These are phyloP conservation scores for Cornus kousa DNA, from an alignment of 148 eudicot genomes.

Conservation along the genomic window DNA sequence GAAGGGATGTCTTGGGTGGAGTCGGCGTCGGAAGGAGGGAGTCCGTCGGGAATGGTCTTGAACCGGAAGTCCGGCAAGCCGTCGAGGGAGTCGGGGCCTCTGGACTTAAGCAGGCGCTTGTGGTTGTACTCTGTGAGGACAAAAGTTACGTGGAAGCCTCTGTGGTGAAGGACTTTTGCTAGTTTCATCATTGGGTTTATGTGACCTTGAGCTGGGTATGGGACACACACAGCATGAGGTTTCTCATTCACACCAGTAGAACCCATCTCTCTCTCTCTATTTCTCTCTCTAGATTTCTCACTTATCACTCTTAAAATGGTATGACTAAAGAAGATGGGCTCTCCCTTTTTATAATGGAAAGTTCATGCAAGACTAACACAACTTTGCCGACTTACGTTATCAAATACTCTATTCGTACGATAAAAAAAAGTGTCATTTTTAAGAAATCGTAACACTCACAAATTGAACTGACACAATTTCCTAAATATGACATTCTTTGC, in stretches of 20 bases:
- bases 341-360: not conserved
- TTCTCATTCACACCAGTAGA: not conserved
- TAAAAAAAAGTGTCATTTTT: no score
- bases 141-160: conserved; percentile 46
- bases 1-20: conserved; percentile 32
- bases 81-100: conserved; percentile 30
- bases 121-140: conserved; percentile 40
- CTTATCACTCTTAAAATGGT: no score
- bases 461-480: no score
- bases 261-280: conserved; percentile 9
- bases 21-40: conserved; percentile 24
- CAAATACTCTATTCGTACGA: no score
- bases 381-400: no score
- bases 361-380: no score
- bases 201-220: conserved; percentile 51
- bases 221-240: conserved; percentile 44
- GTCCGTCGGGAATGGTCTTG: conserved; percentile 47
- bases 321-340: not conserved
- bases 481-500: no score
- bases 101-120: conserved; percentile 35
- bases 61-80: conserved; percentile 39
- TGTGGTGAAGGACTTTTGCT: conserved; percentile 37
- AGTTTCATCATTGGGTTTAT: conserved; percentile 41
- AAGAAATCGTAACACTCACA: no score
- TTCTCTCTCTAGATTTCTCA: not conserved